Percentiles rank a stretch among this genome's conserved stretches.
These are phyloP conservation scores for Aspergillus sp. DNA, from an alignment of 2,329 filamentous ascomycete genomes.

Conservation along the genomic window DNA sequence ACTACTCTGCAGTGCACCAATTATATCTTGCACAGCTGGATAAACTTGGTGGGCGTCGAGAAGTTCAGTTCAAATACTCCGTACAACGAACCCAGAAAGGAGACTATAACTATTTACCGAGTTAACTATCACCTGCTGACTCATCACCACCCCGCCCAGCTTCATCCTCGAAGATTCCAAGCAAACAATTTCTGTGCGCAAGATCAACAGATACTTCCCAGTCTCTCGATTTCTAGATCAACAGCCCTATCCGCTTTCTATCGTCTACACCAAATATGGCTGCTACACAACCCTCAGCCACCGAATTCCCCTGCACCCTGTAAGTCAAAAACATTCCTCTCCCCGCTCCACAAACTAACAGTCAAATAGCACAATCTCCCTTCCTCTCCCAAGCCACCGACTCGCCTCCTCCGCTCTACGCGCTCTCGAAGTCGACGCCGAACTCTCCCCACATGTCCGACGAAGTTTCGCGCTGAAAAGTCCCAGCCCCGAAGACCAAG, in stretches of 20 bases:
- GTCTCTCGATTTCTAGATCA: neutral
- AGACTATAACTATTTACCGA: too few relatives aligned
- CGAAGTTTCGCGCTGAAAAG: conserved; percentile 65
- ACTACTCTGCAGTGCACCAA: neutral
- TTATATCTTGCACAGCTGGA: neutral
- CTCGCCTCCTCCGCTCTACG: conserved; percentile 74
- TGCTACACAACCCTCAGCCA: conserved; percentile 16
- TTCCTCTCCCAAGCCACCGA: conserved; percentile 78
- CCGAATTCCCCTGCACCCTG: conserved; percentile 42
- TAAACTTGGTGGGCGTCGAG: neutral
- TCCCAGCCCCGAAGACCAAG: conserved; percentile 24
- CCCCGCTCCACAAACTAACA: conserved; percentile 10
- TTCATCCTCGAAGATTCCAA: neutral
- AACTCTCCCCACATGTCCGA: conserved; percentile 80
- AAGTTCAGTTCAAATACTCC: too few relatives aligned
- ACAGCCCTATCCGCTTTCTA: neutral
- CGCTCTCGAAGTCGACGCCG: conserved; percentile 79
- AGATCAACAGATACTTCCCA: neutral
- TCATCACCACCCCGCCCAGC: neutral
- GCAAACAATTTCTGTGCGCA: neutral
- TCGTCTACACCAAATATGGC: conserved; percentile 20
- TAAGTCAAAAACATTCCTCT: conserved; percentile 20
- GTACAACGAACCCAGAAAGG: too few relatives aligned
- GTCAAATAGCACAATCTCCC: conserved; percentile 62
- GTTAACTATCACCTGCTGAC: neutral